A percentile compares a stretch with the other conserved stretches of the same genome.
Evolutionary conservation across 345 rosid genomes (phyloP).

Genomic region (Crucihimalaya himalaica): DNA sequence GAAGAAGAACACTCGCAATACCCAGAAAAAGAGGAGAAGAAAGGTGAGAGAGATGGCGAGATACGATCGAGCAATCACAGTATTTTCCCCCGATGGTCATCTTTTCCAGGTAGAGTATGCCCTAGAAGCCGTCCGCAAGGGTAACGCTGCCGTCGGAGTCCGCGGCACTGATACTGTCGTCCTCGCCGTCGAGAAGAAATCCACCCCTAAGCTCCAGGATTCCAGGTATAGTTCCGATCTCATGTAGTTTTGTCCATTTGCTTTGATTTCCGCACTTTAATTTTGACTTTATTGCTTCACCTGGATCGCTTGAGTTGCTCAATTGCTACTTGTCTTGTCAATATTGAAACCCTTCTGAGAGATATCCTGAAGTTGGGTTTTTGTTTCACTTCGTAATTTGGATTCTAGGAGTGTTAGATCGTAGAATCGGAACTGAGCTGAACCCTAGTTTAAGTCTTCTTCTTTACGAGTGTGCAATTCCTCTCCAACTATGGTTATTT

Average conservation of each 20-base stretch:
- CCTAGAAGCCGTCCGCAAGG: constrained; percentile 96
- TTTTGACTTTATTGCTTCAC: constrained; percentile 1
- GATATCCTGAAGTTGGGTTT: neutral
- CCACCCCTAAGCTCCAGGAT: constrained; percentile 93
- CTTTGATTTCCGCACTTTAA: neutral
- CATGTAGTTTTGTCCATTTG: neutral
- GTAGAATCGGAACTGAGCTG: constrained; percentile 21
- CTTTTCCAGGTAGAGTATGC: constrained; percentile 97
- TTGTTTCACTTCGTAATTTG: neutral
- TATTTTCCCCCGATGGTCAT: constrained; percentile 84
- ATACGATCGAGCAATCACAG: constrained; percentile 93
- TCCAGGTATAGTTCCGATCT: constrained; percentile 54
- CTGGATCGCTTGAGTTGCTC: constrained; percentile 13
- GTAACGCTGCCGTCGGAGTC: constrained; percentile 98
- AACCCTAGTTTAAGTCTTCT: constrained; percentile 6
- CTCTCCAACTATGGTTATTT: neutral
- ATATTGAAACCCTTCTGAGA: neutral
- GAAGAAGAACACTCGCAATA: neutral
- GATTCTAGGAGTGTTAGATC: constrained; percentile 15
- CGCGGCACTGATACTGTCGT: constrained; percentile 88
- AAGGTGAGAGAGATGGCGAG: constrained; percentile 64
- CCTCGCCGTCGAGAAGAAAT: constrained; percentile 96
- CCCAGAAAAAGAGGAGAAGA: neutral
- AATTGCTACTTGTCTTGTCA: neutral
- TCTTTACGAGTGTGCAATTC: neutral